A percentile compares a stretch with the other conserved stretches of the same genome.
Conservation (phyloP, 805 yeast genomes). For the Wickerhamia fluorescens region DNA sequence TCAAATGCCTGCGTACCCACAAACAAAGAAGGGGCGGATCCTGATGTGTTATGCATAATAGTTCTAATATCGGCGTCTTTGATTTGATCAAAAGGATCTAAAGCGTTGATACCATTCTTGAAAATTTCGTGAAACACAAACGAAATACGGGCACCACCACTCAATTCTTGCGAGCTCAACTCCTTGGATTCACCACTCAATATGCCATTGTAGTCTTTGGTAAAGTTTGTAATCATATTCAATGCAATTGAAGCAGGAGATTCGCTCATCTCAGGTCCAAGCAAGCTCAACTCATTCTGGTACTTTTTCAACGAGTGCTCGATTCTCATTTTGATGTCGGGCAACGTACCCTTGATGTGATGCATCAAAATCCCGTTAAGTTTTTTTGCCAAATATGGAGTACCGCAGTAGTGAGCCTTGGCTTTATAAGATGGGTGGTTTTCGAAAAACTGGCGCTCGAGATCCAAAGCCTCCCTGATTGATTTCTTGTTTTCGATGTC, state of each 20-base stretch:
- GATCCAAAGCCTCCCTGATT: conserved; percentile 77
- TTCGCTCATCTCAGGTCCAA: conserved; percentile 88
- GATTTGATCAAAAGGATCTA: conserved; percentile 95
- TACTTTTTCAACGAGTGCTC: conserved; percentile 54
- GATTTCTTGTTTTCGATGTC: conserved; percentile 88
- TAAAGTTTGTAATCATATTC: conserved; percentile 84
- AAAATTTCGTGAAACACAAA: conserved; percentile 96
- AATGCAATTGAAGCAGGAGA: conserved; percentile 86
- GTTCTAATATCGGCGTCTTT: conserved; percentile 95
- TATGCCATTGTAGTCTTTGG: conserved; percentile 85
- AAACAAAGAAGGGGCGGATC: conserved; percentile 89
- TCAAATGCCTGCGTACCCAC: conserved; percentile 98
- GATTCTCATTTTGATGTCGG: conserved; percentile 88
- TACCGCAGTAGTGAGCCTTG: conserved; percentile 95
- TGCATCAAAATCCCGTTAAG: conserved; percentile 80
- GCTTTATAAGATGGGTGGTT: conserved; percentile 85
- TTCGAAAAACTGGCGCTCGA: conserved; percentile 78
- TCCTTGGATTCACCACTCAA: conserved; percentile 91
- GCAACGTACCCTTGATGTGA: conserved; percentile 59
- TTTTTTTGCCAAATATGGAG: conserved; percentile 93
- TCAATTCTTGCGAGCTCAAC: conserved; percentile 77
- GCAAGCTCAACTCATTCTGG: conserved; percentile 60
- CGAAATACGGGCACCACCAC: conserved; percentile 97
- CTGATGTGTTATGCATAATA: conserved; percentile 93
- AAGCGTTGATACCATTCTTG: conserved; percentile 83